Conservation (phyloP, 768 basidiomycete genomes). For the Cystofilobasidium capitatum region DNA sequence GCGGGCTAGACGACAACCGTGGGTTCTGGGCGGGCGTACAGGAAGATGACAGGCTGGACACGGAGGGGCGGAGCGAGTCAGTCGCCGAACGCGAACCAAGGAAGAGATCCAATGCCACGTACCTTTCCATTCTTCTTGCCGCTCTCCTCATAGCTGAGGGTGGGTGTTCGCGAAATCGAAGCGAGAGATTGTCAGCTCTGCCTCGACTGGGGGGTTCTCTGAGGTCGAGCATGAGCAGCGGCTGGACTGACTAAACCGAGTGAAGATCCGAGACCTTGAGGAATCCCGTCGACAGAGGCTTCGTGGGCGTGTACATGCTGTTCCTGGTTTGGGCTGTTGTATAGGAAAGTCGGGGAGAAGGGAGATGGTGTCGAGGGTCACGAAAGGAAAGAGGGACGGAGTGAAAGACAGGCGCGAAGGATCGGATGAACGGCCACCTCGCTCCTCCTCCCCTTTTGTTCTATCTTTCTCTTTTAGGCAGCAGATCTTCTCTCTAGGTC, state of each 20-base stretch:
- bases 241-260: slow-evolving; percentile 56
- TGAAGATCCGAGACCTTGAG: slow-evolving; percentile 68
- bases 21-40: slow-evolving; percentile 42
- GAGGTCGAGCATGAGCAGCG: neutral
- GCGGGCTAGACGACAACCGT: neutral
- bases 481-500: too few relatives aligned
- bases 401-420: too few relatives aligned
- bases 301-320: slow-evolving; percentile 57
- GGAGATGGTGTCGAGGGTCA: neutral
- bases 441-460: neutral
- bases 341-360: neutral
- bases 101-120: slow-evolving; percentile 43
- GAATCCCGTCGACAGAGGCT: slow-evolving; percentile 56
- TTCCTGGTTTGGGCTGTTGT: too few relatives aligned
- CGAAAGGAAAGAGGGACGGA: neutral
- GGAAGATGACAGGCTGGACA: slow-evolving; percentile 54
- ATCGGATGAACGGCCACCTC: neutral
- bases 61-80: neutral
- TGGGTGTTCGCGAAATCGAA: neutral
- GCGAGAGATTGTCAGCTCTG: neutral
- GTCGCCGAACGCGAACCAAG: slow-evolving; percentile 23
- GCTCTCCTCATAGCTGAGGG: slow-evolving; percentile 62
- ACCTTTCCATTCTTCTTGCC: slow-evolving; percentile 69
- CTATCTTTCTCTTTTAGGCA: too few relatives aligned
- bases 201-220: neutral